Evolutionary conservation across 2,329 filamentous ascomycete genomes (phyloP), one percentile per base, ranked within the genome.

Genomic region (Didymella sp.): DNA sequence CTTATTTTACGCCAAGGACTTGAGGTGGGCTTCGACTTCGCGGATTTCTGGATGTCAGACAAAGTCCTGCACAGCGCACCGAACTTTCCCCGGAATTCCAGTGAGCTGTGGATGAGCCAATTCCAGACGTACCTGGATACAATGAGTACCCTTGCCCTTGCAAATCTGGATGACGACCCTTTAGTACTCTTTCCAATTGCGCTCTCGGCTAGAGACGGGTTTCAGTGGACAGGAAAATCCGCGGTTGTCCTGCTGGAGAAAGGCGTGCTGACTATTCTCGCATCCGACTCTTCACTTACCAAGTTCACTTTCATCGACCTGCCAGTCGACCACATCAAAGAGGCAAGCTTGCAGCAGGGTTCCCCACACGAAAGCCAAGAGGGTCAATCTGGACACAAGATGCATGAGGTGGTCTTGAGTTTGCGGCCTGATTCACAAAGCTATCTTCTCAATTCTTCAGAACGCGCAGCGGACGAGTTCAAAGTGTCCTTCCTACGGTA

Each of bases 51-150:
- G 73, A 48, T 60, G 1, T 66, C 67, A 4, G 63, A 62, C 13
- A 66, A 67, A 30, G 58, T 70, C 2, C 43, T 48, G 11, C 58
- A 69, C 33, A 68, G 62, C 24, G 63, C 52, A 13, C 61, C 62
- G 1, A 55, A 53, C 17, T 76, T 76, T 44, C 71, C 73, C 1
- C 44, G 31, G 11, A 38, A 56, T 1, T 42, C 58, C 22, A 54
- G 41, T 13, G 46, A 61, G 2, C 41, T 40, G 2, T 76, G 73
- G 74, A 69, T 72, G 59, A 11, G 42, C 6, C 37, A 62, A 4
- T 74, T 75, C 19, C 69, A 74, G 28, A 46, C 31, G 3, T 74
- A 69, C 31, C 53, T 75, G 19, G 69, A 76, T 25, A 52, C 50
- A 3, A 46, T 73, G 15, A 52, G 51, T n/a, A 49, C 52, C 4